Evolutionary conservation across 176 grass and related monocot genomes (phyloP).

Genomic region (barley (Hordeum vulgare)): DNA sequence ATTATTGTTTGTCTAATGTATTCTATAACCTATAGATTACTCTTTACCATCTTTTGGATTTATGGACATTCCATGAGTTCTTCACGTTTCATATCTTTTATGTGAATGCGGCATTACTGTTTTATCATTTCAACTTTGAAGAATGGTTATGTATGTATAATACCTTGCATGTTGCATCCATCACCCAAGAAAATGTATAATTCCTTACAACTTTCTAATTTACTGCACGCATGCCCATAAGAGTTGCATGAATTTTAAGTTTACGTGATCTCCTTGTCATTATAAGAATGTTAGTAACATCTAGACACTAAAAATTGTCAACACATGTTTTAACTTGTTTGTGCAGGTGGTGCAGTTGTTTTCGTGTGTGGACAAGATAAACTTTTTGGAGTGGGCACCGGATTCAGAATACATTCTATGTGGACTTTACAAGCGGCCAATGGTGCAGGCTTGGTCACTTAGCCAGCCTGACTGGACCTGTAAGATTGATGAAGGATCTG

Average conservation of each 20-base stretch:
- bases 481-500: constrained; percentile 89
- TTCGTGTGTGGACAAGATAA: constrained; percentile 97
- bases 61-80: background rate
- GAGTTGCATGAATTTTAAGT: background rate
- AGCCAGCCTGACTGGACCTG: constrained; percentile 95
- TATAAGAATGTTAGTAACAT: constrained; percentile 1
- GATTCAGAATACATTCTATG: constrained; percentile 95
- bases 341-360: constrained; percentile 77
- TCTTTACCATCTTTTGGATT: background rate
- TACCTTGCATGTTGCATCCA: background rate
- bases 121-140: background rate
- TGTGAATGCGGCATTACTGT: background rate
- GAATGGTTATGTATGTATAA: background rate
- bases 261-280: background rate
- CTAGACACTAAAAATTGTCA: background rate
- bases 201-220: constrained; percentile 3
- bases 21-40: background rate
- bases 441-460: constrained; percentile 93
- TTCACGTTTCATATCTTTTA: background rate
- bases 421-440: constrained; percentile 83
- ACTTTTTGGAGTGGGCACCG: constrained; percentile 83
- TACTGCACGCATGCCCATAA: background rate
- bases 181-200: background rate
- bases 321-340: constrained; percentile 20
- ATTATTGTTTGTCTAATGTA: background rate